Conservation (phyloP, 164 flowering plant species). For the Euptelea pleiosperma region DNA sequence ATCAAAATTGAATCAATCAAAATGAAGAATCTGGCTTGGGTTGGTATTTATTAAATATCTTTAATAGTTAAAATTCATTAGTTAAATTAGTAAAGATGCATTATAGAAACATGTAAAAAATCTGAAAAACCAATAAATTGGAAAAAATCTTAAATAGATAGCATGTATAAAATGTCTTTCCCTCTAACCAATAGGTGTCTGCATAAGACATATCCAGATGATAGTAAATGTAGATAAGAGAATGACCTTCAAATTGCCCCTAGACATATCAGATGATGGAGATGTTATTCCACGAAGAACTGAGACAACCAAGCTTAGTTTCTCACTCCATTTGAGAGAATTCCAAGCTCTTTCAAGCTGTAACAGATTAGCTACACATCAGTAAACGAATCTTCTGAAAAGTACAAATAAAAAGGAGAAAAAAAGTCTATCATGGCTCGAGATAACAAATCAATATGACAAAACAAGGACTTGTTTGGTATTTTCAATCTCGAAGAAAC, state of each 20-base stretch:
- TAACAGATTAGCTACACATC: slow-evolving; percentile 7
- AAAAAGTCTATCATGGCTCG: background rate
- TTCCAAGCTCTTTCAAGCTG: slow-evolving; percentile 96
- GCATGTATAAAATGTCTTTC: background rate
- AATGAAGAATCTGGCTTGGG: no score
- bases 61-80: no score
- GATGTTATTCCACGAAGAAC: slow-evolving; percentile 69
- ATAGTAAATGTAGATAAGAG: slow-evolving; percentile 1
- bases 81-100: no score
- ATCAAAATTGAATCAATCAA: no score
- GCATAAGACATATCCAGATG: background rate
- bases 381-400: background rate
- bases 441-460: background rate
- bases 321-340: slow-evolving; percentile 73
- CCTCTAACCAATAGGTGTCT: background rate
- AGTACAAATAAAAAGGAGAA: background rate
- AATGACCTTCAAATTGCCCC: slow-evolving; percentile 45
- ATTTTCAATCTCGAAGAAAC: slow-evolving; percentile 2
- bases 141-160: background rate
- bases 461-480: background rate
- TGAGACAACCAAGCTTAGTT: slow-evolving; percentile 46
- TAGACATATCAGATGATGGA: slow-evolving; percentile 39
- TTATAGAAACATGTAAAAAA: background rate
- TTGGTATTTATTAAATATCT: no score
- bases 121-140: background rate